Percentiles rank a stretch among this genome's conserved stretches.
Conservation (phyloP, 306 rosid genomes). For the Calophaca sinica region DNA sequence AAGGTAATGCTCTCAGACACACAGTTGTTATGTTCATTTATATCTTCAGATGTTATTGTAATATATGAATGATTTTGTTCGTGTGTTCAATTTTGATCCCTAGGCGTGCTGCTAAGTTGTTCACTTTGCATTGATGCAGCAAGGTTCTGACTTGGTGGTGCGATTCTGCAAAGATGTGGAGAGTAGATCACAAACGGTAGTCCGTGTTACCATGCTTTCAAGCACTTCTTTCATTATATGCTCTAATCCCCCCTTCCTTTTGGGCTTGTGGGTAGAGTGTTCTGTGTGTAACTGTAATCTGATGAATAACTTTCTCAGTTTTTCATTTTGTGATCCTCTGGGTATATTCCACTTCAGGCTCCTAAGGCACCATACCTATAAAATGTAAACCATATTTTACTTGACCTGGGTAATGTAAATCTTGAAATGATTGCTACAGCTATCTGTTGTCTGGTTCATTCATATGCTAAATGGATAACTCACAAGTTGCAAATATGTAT, state of each 20-base stretch:
- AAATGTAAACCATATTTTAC: too few species aligned
- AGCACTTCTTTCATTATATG: conserved; percentile 39
- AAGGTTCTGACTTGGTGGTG: conserved; percentile 75
- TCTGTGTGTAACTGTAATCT: too few species aligned
- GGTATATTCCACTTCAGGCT: too few species aligned
- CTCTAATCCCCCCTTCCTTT: not conserved
- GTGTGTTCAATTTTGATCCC: conserved; percentile 29
- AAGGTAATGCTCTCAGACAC: conserved; percentile 62
- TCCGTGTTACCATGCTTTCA: conserved; percentile 46
- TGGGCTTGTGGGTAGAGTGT: conserved; percentile 4
- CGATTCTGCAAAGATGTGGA: conserved; percentile 96
- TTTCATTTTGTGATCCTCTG: too few species aligned
- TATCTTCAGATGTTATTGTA: not conserved
- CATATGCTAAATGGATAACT: not conserved
- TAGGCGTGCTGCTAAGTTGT: conserved; percentile 40
- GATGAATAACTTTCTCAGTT: too few species aligned
- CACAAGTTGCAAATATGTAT: conserved; percentile 7
- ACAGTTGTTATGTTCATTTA: conserved; percentile 17
- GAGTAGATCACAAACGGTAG: conserved; percentile 85
- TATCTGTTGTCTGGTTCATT: too few species aligned
- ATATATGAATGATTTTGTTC: conserved; percentile 3
- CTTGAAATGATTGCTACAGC: too few species aligned
- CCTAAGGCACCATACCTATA: too few species aligned
- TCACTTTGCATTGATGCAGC: conserved; percentile 55
- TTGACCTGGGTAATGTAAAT: too few species aligned